Evolutionary conservation across 257 asterid species (phyloP), one percentile per base, ranked within the genome.

Genomic region (Prunella vulgaris): DNA sequence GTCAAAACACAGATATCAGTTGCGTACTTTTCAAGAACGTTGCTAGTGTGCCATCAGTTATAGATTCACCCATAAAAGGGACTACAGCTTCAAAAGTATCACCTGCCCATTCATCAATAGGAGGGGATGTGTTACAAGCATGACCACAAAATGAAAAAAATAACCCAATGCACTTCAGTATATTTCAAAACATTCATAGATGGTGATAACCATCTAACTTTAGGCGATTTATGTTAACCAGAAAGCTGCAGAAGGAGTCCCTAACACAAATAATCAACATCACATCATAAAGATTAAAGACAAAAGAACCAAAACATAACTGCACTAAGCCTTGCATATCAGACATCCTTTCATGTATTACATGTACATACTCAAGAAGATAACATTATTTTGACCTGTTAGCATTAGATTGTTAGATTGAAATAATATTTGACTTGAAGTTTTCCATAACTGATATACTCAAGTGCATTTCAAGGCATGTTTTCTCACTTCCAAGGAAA

Each of bases 1-100:
- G 64, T 20, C 15, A 25, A 1, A 13, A 71, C 5, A 69, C 37
- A 51, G 68, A 46, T 46, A n/a, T 46, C 10, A 46, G 21, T 38
- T 14, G 68, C 84, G 20, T 88, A 93, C 97, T 87, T 87, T 88
- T 93, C 89, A 90, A 73, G 86, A 93, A 88, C 1, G 83, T 79
- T 9, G 97, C 97, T 57, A 93, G 72, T 1, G 97, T 93, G 70
- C 98, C 97, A 80, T 93, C 98, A 56, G 71, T 88, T 72, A 88
- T 90, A 18, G 98, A 93, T 90, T 93, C 98, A 24, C 98, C 98
- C 98, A 93, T 93, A 74, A 74, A 86, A 21, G 98, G 98, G 25
- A 93, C 98, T 38, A 93, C 94, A 78, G 97, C 98, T 71, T 90
- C 97, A 76, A 90, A 82, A 54, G 76, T 57, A 74, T 90, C 96